Base-by-base conservation (phyloP, 768 basidiomycete genomes). In the Pleurotus salmoneostramineus region DNA sequence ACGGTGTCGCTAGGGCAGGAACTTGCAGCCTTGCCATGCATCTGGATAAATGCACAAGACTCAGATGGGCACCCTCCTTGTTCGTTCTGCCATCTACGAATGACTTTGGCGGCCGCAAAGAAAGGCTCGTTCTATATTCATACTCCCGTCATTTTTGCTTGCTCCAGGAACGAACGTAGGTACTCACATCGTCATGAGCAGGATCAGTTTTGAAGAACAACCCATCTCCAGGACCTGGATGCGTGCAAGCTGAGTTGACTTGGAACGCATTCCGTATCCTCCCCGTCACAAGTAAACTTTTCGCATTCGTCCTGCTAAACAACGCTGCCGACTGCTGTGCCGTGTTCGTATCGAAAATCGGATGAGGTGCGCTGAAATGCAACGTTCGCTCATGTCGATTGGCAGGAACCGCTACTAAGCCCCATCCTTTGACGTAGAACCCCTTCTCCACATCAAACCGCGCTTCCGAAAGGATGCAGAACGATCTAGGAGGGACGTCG, bases 301-400 rank as follows among this genome's bases (percentile, higher is more conserved):
- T 75, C 10, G 77, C 73, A 1, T 72, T 71, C 10, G 71, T 71
- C 4, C 63, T 58, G 35, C 69, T 64, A 63, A 80, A 80, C 6
- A 80, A 59, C 0, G 72, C 67, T 0, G 71, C 71, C 0, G 78
- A 78, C 62, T 81, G 77, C 37, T 70, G 61, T 2, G 73, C 67
- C 0, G 77, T 78, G 3, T 65, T 65, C 1, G 66, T 45, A 48
- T 82, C 79, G 61, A 65, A 74, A 3, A 61, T 55, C 0, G 79
- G 80, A 62, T 82, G 80, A 0, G 79, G 79, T 2, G 78, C 79
- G 2, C 77, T 72, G 15, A 81, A 59, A 57, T 81, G 79, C 35
- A 79, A 57, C 50, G 64, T 49, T 10, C 73, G 70, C 27, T 58
- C 61, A 6, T 56, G 48, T 27, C 52, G 65, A 5, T 66, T 64